Conservation (phyloP, 2,329 filamentous ascomycete species). For the Aureobasidium leucospermi region DNA sequence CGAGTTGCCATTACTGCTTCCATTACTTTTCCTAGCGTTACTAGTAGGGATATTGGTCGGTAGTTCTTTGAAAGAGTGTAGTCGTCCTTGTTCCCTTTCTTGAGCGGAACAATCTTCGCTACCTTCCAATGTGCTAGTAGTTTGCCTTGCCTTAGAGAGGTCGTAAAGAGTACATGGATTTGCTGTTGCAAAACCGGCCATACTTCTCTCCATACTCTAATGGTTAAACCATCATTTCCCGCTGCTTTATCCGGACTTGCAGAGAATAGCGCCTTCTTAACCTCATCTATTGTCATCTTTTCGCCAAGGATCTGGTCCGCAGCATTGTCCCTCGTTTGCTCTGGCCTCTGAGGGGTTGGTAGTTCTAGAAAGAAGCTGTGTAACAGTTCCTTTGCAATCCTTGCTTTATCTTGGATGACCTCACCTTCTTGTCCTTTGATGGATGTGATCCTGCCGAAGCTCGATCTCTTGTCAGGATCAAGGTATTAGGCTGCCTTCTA, state of each 20-base stretch:
- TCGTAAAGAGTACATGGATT: conserved; percentile 19
- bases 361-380: conserved; percentile 9
- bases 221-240: conserved; percentile 16
- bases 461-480: neutral
- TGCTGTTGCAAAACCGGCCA: conserved; percentile 20
- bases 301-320: neutral
- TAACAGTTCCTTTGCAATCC: conserved; percentile 2
- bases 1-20: conserved; percentile 26
- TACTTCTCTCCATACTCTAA: conserved; percentile 21
- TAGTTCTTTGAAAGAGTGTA: conserved; percentile 23
- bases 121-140: conserved; percentile 21
- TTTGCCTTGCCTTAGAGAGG: conserved; percentile 19
- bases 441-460: conserved; percentile 6
- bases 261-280: neutral
- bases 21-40: conserved; percentile 24
- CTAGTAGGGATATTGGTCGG: conserved; percentile 23
- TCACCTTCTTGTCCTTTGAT: neutral
- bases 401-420: conserved; percentile 8
- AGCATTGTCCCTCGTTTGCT: neutral
- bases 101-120: conserved; percentile 24
- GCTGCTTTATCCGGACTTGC: conserved; percentile 15
- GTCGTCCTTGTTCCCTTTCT: conserved; percentile 22
- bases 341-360: neutral
- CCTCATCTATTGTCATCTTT: too few species aligned
- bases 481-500: conserved; percentile 1